Evolutionary conservation across 768 basidiomycete genomes (phyloP), one percentile per base, ranked within the genome.

Genomic region (Xerocomellus dryophilus): DNA sequence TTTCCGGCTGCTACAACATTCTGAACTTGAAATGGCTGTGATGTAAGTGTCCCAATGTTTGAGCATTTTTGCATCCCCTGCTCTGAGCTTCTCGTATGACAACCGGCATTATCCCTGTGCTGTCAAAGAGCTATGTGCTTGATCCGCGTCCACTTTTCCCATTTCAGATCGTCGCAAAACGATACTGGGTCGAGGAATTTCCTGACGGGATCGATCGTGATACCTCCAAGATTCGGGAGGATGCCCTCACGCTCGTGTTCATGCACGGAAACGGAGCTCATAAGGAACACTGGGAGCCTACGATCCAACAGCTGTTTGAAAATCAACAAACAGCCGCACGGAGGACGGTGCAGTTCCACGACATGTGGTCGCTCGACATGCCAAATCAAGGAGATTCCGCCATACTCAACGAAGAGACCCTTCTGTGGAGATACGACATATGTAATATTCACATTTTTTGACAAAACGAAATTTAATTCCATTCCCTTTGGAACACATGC

Each of bases 221-320:
- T 6, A 9, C 18, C 27, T 20, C 40, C 23, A 23, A 23, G 42
- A n/a, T 12, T 6, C 12, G 12, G 15, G 23, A 12, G 1, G 25
- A 52, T 14, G 31, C 5, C 9, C 20, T 34, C 23, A 53, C 50
- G 11, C 40, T 50, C 7, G 31, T 58, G 12, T 58, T 61, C 21
- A 14, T 49, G 12, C 53, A 58, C 7, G 57, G 39, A 7, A 14
- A 3, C 4, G 53, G 48, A 7, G 20, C 3, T 10, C 51, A 53
- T 11, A 59, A 61, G 27, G 53, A 58, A n/a, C 57, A 55, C 0
- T 54, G 59, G 57, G 53, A 61, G 1, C 47, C 50, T 0, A 46
- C 18, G 5, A 50, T 58, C 1, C 23, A 50, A 5, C 50, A 38
- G 2, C 47, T 58, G 0, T 58, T 54, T 14, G 18, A 49, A 11